A percentile compares a stretch with the other conserved stretches of the same genome.
Conservation (phyloP, 768 basidiomycete species). For the Pholiota conissans region DNA sequence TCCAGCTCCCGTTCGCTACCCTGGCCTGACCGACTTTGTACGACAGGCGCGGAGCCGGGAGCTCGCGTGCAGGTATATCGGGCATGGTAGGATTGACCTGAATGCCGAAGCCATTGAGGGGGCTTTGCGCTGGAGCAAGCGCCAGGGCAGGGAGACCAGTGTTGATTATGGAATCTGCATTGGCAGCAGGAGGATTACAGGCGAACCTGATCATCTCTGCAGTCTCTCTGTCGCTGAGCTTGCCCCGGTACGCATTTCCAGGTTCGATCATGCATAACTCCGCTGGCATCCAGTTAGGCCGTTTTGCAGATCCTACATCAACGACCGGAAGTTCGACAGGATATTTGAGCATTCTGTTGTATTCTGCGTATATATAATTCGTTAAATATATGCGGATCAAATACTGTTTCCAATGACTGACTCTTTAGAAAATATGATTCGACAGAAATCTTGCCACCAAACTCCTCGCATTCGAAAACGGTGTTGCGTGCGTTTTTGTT, state of each 20-base stretch:
- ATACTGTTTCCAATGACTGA: no score
- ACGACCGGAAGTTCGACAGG: conserved; percentile 52
- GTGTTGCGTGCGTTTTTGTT: conserved; percentile 22
- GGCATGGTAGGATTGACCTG: conserved; percentile 58
- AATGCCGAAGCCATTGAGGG: conserved; percentile 58
- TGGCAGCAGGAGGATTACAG: conserved; percentile 59
- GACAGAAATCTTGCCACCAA: conserved; percentile 54
- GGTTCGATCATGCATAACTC: conserved; percentile 69
- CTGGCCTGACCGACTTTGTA: conserved; percentile 50
- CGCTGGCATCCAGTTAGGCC: conserved; percentile 51
- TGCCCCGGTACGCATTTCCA: conserved; percentile 59
- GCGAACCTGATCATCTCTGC: conserved; percentile 71
- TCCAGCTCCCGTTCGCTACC: conserved; percentile 70
- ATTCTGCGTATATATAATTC: no score
- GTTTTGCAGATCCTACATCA: conserved; percentile 38
- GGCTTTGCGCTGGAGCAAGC: conserved; percentile 27
- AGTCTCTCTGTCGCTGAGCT: conserved; percentile 61
- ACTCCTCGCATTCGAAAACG: conserved; percentile 26
- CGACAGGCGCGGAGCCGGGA: conserved; percentile 54
- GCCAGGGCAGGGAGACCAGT: conserved; percentile 62
- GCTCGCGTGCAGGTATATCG: conserved; percentile 62
- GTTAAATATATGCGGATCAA: no score
- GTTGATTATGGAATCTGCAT: conserved; percentile 56
- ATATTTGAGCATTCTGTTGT: conserved; percentile 48
- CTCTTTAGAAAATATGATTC: conserved; percentile 64